Evolutionary conservation across 208 protist species (phyloP), one percentile per base, ranked within the genome.

Genomic region (Acanthamoeba culbertsoni): DNA sequence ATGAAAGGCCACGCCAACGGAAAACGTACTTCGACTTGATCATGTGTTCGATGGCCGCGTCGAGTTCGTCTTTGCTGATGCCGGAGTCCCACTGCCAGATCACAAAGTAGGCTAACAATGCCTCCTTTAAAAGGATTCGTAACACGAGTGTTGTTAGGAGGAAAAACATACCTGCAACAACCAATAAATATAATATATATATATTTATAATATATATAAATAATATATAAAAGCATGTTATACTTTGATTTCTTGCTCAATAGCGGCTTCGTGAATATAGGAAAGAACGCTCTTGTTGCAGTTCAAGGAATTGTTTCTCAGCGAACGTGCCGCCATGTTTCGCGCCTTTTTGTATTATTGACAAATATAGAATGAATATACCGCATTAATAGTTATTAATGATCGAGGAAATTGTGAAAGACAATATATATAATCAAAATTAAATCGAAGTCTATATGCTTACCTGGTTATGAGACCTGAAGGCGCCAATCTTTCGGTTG

Each of bases 261-360:
- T 55, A 40, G 86, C 86, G 55, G 42, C 40, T 40, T 65, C 86
- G 43, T 91, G 35, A 2, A 91, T 73, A 40, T 91, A 91, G 16
- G 57, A 75, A n/a, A 91, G 86, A 10, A 91, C 86, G 45, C 86
- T 91, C 57, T 73, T 65, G 62, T 91, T 91, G 43, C 86, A 91
- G 43, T 91, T 91, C 10, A 91, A 42, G 35, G 86, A 91, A 33
- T 91, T 91, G 59, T 91, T 91, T 7, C 33, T 37, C 14, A 91
- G 86, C 28, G 86, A 91, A 35, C 59, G 35, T 6, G 77, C 51
- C 33, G 51, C 51, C 77, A 86, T 86, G 51, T 86, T 86, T 31
- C 31, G 53, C 2, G 46, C 43, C 77, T 63, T n/a, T n/a, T n/a
- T n/a, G n/a, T n/a, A n/a, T n/a, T n/a, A n/a, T n/a, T n/a, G n/a